Evolutionary conservation across 805 yeast species (phyloP).

Genomic region (Citeromyces matritensis): DNA sequence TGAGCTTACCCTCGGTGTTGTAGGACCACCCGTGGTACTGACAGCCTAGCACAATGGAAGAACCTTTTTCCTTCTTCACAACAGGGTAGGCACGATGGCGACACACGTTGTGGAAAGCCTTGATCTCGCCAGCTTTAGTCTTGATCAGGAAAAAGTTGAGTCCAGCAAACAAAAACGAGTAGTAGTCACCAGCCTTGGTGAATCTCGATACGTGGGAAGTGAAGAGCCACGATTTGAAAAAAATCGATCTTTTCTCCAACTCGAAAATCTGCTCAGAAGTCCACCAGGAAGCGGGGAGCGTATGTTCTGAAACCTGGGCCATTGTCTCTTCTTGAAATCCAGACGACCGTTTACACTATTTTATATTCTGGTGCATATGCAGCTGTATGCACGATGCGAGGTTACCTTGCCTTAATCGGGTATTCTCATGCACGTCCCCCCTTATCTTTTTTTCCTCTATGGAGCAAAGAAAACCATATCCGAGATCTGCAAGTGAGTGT

Average conservation of each 20-base stretch:
- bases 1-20: constrained; percentile 41
- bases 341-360: too few relatives aligned
- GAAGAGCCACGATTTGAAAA: constrained; percentile 40
- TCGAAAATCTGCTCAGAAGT: constrained; percentile 42
- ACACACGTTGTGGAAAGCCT: constrained; percentile 51
- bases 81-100: constrained; percentile 56
- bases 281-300: constrained; percentile 58
- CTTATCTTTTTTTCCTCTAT: too few relatives aligned
- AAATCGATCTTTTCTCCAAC: constrained; percentile 41
- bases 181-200: constrained; percentile 43
- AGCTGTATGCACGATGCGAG: too few relatives aligned
- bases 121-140: constrained; percentile 32
- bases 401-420: too few relatives aligned
- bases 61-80: constrained; percentile 40
- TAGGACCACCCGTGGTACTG: constrained; percentile 56
- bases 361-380: too few relatives aligned
- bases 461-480: too few relatives aligned
- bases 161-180: constrained; percentile 31
- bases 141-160: constrained; percentile 40
- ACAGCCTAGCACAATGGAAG: constrained; percentile 42
- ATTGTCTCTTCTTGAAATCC: too few relatives aligned
- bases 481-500: too few relatives aligned
- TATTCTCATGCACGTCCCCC: too few relatives aligned
- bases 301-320: constrained; percentile 17
- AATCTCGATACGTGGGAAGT: constrained; percentile 37